These are phyloP conservation scores for Paraglomus brasilianum DNA, from an alignment of 192 early-diverging fungal species.

Conservation along the genomic window DNA sequence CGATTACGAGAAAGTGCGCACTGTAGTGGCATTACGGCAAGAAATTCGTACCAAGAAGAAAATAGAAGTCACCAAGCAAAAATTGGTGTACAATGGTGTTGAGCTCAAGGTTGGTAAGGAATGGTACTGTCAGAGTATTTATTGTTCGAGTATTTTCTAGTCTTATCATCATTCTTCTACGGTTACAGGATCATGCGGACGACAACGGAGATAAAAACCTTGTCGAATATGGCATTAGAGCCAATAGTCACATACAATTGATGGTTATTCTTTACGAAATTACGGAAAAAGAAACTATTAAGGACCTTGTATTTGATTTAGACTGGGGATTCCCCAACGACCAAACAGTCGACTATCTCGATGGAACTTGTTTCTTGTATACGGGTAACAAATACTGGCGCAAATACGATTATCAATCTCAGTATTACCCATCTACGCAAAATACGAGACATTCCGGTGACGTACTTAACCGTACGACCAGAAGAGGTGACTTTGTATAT, in stretches of 20 bases:
- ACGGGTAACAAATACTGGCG: background rate
- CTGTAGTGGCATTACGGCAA: background rate
- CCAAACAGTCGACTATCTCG: constrained; percentile 26
- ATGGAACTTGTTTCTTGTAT: constrained; percentile 33
- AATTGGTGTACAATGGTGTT: constrained; percentile 28
- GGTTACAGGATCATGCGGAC: background rate
- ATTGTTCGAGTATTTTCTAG: background rate
- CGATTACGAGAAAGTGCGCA: background rate
- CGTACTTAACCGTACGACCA: constrained; percentile 20
- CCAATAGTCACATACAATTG: constrained; percentile 27
- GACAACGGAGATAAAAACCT: background rate
- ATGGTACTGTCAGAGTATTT: background rate
- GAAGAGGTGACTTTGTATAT: constrained; percentile 6
- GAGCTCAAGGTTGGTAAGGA: constrained; percentile 16
- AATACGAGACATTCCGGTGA: constrained; percentile 34
- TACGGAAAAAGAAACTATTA: constrained; percentile 14
- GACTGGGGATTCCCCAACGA: constrained; percentile 25
- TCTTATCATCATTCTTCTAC: background rate
- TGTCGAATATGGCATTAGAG: constrained; percentile 12
- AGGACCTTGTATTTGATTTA: constrained; percentile 28
- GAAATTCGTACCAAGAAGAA: constrained; percentile 1
- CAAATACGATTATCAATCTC: constrained; percentile 30
- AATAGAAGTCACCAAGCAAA: constrained; percentile 26
- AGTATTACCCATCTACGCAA: constrained; percentile 30
- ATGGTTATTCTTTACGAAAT: constrained; percentile 33